Evolutionary conservation across 192 early-diverging fungal species (phyloP).

Genomic region (Backusella sp.): DNA sequence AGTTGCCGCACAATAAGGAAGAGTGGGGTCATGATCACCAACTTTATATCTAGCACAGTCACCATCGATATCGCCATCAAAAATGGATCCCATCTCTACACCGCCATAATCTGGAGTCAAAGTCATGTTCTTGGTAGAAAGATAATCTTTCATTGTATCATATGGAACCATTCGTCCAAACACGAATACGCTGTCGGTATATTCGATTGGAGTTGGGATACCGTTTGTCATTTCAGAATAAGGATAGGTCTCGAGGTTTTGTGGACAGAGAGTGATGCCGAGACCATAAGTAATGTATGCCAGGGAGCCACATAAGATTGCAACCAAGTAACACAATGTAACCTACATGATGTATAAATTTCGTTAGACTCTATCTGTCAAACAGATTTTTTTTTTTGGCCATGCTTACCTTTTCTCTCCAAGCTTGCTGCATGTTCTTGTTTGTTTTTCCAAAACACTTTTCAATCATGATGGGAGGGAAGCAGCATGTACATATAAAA

Average conservation of each 20-base stretch:
- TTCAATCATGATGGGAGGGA: slow-evolving; percentile 39
- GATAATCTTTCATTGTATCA: slow-evolving; percentile 19
- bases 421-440: slow-evolving; percentile 44
- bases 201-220: background rate
- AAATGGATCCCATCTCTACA: slow-evolving; percentile 30
- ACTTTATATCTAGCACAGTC: slow-evolving; percentile 22
- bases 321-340: slow-evolving; percentile 44
- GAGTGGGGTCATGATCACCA: slow-evolving; percentile 1
- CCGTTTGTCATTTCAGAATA: slow-evolving; percentile 22
- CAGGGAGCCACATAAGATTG: slow-evolving; percentile 31
- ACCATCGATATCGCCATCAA: slow-evolving; percentile 28
- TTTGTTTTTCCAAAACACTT: slow-evolving; percentile 41
- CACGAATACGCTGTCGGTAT: slow-evolving; percentile 20
- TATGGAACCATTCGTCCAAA: slow-evolving; percentile 31
- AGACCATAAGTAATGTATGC: slow-evolving; percentile 52
- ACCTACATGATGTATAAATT: slow-evolving; percentile 20
- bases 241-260: background rate
- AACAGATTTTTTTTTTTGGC: background rate
- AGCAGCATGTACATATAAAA: slow-evolving; percentile 43
- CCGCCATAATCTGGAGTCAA: slow-evolving; percentile 30
- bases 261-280: slow-evolving; percentile 32
- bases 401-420: slow-evolving; percentile 51
- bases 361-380: background rate
- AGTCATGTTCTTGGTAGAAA: slow-evolving; percentile 18
- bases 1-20: slow-evolving; percentile 19